Percentiles rank a stretch among this genome's conserved stretches.
Evolutionary conservation across 257 asterid species (phyloP).

Genomic region (Fraxinus quadrangulata): DNA sequence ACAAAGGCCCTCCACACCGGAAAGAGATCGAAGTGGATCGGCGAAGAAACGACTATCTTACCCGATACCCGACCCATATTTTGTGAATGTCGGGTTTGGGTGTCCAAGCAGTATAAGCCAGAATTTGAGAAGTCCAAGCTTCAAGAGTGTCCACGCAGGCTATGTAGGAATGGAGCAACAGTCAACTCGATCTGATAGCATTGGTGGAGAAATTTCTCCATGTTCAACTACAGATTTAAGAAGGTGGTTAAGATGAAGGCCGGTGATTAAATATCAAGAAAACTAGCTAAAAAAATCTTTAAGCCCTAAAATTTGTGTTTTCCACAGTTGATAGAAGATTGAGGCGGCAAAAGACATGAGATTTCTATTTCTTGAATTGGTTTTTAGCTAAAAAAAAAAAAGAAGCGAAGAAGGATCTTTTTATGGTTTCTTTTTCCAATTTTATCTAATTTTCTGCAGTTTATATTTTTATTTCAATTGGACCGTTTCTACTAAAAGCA

Average conservation of each 20-base stretch:
- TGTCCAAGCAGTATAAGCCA: constrained; percentile 33
- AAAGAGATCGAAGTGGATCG: constrained; percentile 59
- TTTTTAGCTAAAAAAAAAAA: constrained; percentile 31
- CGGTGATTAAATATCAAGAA: background rate
- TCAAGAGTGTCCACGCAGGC: constrained; percentile 81
- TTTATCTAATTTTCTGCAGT: background rate
- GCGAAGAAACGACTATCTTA: constrained; percentile 76
- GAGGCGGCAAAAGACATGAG: background rate
- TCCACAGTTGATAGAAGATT: constrained; percentile 16
- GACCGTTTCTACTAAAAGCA: too few species aligned
- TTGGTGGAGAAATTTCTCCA: constrained; percentile 84
- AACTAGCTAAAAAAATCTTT: background rate
- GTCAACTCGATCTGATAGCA: constrained; percentile 60
- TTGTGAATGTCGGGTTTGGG: constrained; percentile 43
- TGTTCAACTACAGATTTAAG: constrained; percentile 82
- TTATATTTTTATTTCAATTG: too few species aligned
- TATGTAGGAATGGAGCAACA: constrained; percentile 81
- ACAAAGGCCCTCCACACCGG: constrained; percentile 81
- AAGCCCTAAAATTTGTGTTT: constrained; percentile 13
- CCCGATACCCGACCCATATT: constrained; percentile 63
- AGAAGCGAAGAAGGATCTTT: constrained; percentile 21
- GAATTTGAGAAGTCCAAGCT: constrained; percentile 80
- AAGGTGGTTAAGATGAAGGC: constrained; percentile 69
- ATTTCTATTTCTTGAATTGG: constrained; percentile 20
- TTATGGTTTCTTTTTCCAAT: constrained; percentile 6